Base-by-base conservation (phyloP, 2,329 filamentous ascomycete species). In the Ophiostoma himal-ulmi region DNA sequence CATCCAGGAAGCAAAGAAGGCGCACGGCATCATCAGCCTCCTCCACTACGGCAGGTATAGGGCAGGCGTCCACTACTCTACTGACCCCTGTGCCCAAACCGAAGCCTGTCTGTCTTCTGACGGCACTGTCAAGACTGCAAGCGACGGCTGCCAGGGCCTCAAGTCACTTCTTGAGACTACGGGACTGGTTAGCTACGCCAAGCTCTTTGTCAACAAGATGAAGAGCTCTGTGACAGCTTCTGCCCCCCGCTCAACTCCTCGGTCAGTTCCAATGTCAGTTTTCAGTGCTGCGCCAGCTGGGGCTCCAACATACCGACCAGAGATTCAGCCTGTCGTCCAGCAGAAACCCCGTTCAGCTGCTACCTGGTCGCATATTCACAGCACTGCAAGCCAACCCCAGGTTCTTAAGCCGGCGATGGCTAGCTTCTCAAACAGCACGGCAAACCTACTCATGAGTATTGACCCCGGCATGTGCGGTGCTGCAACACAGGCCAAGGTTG, bases 11-110 rank as follows among this genome's bases (percentile, higher is more conserved):
- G 71, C 72, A 3, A 66, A 65, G 4, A 70, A 67, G 22, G 73
- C 72, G 3, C 60, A 70, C 37, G 52, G 52, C 6, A 66, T 68
- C 10, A 52, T 70, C 3, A 68, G 52, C 13, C 60, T 69, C 20
- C 72, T 74, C 22, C 67, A 72, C 57, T 73, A 66, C 26, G 67
- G 73, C 5, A 73, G 70, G 34, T 74, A 71, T 20, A 70, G 68
- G 1, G 17, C 34, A 8, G 37, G 44, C 1, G 36, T 71, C 3
- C 68, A 68, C 5, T 74, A 70, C 36, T 69, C 22, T 0, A 36
- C 62, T 0, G 73, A 74, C 34, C 73, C 73, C 0, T 74, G 73
- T 20, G 70, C 72, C 6, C 13, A 1, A 3, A 2, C 13, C 1
- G 17, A 39, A 5, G 8, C 2, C 20, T 17, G 10, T 30, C 6